Base-by-base conservation (phyloP, 1,284 basidiomycete genomes). In the Wallemia mellicola region DNA sequence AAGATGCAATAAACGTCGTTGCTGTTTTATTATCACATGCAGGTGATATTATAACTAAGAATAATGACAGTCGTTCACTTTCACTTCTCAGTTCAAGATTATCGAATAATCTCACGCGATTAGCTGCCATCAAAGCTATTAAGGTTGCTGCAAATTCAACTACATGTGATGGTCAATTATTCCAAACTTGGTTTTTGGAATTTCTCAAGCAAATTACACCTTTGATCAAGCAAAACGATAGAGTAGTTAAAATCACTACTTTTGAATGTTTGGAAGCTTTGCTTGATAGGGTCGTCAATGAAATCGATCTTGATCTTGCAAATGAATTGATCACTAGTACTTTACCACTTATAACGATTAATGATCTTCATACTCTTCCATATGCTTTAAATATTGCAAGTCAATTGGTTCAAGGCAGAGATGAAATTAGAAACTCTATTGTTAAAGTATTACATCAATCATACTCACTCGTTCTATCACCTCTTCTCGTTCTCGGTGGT, bases 1-100 rank as follows among this genome's bases (percentile, higher is more conserved):
- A 79, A 32, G 79, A 78, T 63, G 87, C 87, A 0, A 82, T 96
- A 65, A 79, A 82, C 28, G 80, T 79, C 54, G 76, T 95, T 32
- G 87, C 83, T 1, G 82, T 86, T 65, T 71, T 96, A 2, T 83
- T 95, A 76, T 77, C 87, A 32, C 81, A 80, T 63, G 86, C 87
- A 11, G 82, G 83, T 0, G 86, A 88, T 59, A 72, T 79, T 19
- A 65, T 77, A 17, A 64, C 66, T 0, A 17, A 60, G 7, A 62
- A 65, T 48, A 48, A 11, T 22, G 69, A 70, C 57, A 60, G n/a
- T n/a, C n/a, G n/a, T n/a, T n/a, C n/a, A n/a, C n/a, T n/a, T n/a
- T n/a, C n/a, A n/a, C n/a, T n/a, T n/a, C n/a, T n/a, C n/a, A n/a
- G n/a, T n/a, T n/a, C n/a, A n/a, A n/a, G 81, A 1, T 81, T 91